A percentile compares a stretch with the other conserved stretches of the same genome.
Evolutionary conservation across 495 filamentous ascomycete species (phyloP).

Genomic region (Penicillium goetzii): DNA sequence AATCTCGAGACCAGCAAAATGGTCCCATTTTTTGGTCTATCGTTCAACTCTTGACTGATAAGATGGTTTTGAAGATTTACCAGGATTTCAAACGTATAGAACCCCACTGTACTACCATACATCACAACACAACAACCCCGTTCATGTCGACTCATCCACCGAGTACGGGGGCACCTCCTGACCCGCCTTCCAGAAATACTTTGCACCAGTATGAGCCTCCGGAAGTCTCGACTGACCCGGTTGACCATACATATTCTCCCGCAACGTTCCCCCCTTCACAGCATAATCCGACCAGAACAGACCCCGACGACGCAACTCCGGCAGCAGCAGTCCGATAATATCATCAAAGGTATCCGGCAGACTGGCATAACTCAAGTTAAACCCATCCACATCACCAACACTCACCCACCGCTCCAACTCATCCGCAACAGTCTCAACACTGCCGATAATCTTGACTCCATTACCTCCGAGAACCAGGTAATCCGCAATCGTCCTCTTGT

Average conservation of each 20-base stretch:
- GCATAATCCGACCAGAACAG: constrained; percentile 53
- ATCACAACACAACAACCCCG: not conserved
- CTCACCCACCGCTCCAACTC: constrained; percentile 63
- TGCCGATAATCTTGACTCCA: constrained; percentile 60
- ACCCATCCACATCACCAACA: constrained; percentile 65
- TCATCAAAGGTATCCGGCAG: constrained; percentile 66
- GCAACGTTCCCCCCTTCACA: constrained; percentile 47
- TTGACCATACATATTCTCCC: constrained; percentile 48
- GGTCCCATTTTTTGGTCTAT: too few species aligned
- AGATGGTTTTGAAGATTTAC: too few species aligned
- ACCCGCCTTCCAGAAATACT: constrained; percentile 50
- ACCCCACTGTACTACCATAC: too few species aligned
- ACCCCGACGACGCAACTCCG: constrained; percentile 51
- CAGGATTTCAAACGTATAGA: too few species aligned
- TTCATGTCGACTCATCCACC: constrained; percentile 19
- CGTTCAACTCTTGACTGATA: too few species aligned
- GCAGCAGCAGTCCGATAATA: constrained; percentile 54
- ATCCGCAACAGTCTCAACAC: constrained; percentile 60
- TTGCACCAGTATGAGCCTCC: constrained; percentile 48
- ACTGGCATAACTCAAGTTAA: constrained; percentile 63
- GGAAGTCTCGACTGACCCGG: constrained; percentile 45
- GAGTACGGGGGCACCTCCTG: constrained; percentile 38
- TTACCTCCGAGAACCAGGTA: constrained; percentile 63
- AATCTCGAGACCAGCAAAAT: too few species aligned
- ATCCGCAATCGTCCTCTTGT: constrained; percentile 63